Base-by-base conservation (phyloP, 2,329 filamentous ascomycete genomes). In the Aspergillus chevalieri region DNA sequence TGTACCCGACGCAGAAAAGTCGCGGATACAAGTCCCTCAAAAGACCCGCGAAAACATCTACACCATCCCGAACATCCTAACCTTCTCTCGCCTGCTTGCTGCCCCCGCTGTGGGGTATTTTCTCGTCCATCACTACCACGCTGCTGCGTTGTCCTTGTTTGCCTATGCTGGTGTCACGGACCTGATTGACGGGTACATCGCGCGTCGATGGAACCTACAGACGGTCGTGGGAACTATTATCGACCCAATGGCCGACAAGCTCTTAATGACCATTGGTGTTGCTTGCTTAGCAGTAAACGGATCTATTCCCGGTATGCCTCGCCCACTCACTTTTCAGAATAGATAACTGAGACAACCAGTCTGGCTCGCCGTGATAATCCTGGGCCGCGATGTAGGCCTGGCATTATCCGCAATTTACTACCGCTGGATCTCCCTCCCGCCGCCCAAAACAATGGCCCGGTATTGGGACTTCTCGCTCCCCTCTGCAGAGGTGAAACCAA, bases 391-490 rank as follows among this genome's bases (percentile, higher is more conserved):
- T 62, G 81, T 87, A 39, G 88, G 85, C 17, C 79, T 98, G 4
- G 90, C 81, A 22, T 78, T 95, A 19, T 83, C 90, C 2, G 93
- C 93, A 21, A 84, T 98, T 58, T 97, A 96, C 74, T 97, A 93
- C 70, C 86, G 93, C 55, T 97, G 89, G 81, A 94, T 96, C 57
- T 94, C 89, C 2, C 79, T 98, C 5, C 93, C 93, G 0, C 85
- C 88, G 0, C 93, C 93, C 1, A 97, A 97, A 73, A 97, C 93
- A 0, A 88, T 96, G 70, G 73, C 80, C 15, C 78, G 93, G 15
- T 98, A 97, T 71, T 98, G 93, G 93, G 93, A 98, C 71, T 97
- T 98, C 65, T 92, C 87, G 3, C 79, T 98, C 12, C 93, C 74
- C 9, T 73, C 70, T 8, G 72, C 72, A 3, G 71, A 74, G 53